Evolutionary conservation across 371 early-diverging fungal species (phyloP).

Genomic region (Nematocida ironsii): DNA sequence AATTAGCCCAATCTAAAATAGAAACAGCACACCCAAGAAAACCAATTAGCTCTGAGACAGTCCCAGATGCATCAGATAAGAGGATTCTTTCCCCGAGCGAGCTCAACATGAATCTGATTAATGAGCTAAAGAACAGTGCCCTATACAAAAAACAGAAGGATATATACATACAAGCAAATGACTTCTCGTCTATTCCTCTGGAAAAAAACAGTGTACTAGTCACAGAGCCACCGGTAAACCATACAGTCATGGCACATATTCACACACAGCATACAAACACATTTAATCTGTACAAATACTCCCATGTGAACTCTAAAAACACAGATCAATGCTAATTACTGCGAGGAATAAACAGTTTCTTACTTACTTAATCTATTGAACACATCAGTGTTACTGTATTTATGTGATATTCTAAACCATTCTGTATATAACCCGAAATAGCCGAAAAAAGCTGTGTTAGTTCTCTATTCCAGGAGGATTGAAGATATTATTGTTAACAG

Average conservation of each 20-base stretch:
- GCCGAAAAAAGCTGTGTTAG: no score
- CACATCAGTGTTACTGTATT: no score
- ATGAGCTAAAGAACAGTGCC: background rate
- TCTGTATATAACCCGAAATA: no score
- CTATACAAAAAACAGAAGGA: background rate
- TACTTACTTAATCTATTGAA: no score
- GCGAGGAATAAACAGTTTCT: no score
- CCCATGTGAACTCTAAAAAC: background rate
- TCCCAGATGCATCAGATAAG: background rate
- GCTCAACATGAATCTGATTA: background rate
- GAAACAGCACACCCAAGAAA: background rate
- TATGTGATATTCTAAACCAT: no score
- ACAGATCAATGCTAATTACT: no score
- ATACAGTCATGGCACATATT: background rate
- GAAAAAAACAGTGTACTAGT: background rate
- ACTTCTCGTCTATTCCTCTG: background rate
- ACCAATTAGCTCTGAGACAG: background rate
- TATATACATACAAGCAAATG: background rate
- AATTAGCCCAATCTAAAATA: background rate
- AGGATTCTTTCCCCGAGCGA: background rate
- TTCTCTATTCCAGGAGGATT: no score
- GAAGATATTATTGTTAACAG: no score
- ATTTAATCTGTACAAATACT: background rate
- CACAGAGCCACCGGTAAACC: background rate
- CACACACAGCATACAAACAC: background rate